Evolutionary conservation across 2,329 filamentous ascomycete species (phyloP).

Genomic region (Paradendryphiella salina): DNA sequence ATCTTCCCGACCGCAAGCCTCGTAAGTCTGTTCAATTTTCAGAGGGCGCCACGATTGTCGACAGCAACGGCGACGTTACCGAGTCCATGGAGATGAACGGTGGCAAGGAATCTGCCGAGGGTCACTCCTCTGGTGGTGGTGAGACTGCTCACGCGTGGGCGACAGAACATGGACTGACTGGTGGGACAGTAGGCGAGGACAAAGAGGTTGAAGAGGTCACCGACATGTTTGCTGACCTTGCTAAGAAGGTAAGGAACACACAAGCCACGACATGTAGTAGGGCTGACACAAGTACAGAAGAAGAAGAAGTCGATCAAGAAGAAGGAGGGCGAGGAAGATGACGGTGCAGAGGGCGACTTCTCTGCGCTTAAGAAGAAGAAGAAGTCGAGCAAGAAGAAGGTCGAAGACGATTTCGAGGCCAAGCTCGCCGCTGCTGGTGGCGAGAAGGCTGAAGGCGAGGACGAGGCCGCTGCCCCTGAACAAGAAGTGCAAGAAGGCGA

Average conservation of each 20-base stretch:
- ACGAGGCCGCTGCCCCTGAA: slow-evolving; percentile 53
- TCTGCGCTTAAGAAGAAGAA: slow-evolving; percentile 83
- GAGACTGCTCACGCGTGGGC: slow-evolving; percentile 16
- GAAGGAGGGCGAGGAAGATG: slow-evolving; percentile 59
- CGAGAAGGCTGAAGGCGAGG: slow-evolving; percentile 59
- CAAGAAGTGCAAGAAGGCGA: slow-evolving; percentile 67
- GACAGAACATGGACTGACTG: slow-evolving; percentile 25
- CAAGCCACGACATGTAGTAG: background rate
- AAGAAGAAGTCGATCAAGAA: slow-evolving; percentile 65
- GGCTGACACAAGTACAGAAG: slow-evolving; percentile 50
- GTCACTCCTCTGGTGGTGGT: slow-evolving; percentile 57
- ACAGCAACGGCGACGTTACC: slow-evolving; percentile 83
- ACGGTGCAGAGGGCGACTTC: slow-evolving; percentile 60
- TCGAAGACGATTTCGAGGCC: slow-evolving; percentile 68
- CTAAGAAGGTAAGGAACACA: slow-evolving; percentile 60
- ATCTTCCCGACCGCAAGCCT: slow-evolving; percentile 65
- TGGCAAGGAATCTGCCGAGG: slow-evolving; percentile 78
- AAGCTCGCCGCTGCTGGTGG: slow-evolving; percentile 63
- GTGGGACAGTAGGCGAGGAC: slow-evolving; percentile 48
- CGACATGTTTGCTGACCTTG: slow-evolving; percentile 64
- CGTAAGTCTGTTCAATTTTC: slow-evolving; percentile 95
- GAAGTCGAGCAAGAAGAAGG: slow-evolving; percentile 66
- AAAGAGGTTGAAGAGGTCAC: slow-evolving; percentile 67
- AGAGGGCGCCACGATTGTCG: slow-evolving; percentile 83
- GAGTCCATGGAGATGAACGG: slow-evolving; percentile 71